Evolutionary conservation across 345 rosid species (phyloP), one percentile per base, ranked within the genome.

Genomic region (Arabidopsis arenosa): DNA sequence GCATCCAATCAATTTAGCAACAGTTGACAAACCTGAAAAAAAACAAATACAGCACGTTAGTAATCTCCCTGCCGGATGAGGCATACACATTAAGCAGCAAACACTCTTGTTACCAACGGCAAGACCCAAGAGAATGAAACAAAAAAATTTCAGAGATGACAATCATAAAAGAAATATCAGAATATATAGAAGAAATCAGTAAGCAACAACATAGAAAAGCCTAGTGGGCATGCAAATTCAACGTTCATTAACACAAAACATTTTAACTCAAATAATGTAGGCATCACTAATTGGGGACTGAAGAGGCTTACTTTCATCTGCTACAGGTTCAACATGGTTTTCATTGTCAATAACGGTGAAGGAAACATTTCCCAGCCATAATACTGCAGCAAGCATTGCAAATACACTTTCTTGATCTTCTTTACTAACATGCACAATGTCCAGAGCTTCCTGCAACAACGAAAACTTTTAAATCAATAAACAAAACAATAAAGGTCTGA

Each of bases 341-440:
- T 95, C 99, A 81, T 88, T 92, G 84, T 95, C 99, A 72, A 88
- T 83, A 60, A 86, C 57, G 9, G 86, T 72, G 81, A 95, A 92
- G 11, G 93, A 87, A 81, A 90, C 79, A 70, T 95, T 89, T 85
- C 99, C 99, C 61, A 95, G 80, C 98, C 99, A 95, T 66, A 95
- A 62, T n/a, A 95, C 98, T 41, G 99, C 98, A 76, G 99, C 88
- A 75, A 95, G 92, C 97, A 92, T 92, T 65, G 97, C 90, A 70
- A 92, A 95, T 7, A 90, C 96, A 82, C 86, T 90, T 67, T 95
- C 97, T 75, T 95, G 99, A 83, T 95, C 93, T 81, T 90, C 97
- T 85, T 88, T 86, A 88, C 88, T 90, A 66, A 92, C 91, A 83
- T 95, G 99, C 77, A 95, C 99, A 85, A 86, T 74, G 83, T 95